phyloP scores from a whole-genome alignment of 2,329 filamentous ascomycete species.

The Dactylellina drechsleri region DNA sequence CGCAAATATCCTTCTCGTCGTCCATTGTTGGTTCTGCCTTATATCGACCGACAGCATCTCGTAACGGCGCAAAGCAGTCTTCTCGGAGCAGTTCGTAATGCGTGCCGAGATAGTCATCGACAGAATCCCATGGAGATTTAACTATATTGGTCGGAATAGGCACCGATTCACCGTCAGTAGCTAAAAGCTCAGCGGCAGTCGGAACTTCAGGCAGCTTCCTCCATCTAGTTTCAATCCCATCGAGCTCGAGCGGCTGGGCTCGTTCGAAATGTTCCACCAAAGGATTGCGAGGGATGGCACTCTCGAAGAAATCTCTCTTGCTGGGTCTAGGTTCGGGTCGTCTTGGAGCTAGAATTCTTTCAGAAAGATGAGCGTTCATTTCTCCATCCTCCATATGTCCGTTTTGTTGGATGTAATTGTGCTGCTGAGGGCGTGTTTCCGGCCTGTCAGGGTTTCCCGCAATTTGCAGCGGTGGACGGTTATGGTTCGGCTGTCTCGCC shows the following conservation, averaged over 20 bases:
- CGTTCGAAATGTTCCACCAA: conserved; percentile 54
- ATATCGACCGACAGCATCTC: conserved; percentile 72
- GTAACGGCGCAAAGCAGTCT: conserved; percentile 75
- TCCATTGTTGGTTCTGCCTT: conserved; percentile 66
- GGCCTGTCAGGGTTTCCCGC: conserved; percentile 21
- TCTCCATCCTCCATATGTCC: conserved; percentile 14
- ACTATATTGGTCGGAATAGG: conserved; percentile 68
- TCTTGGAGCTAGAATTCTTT: conserved; percentile 34
- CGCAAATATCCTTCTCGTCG: conserved; percentile 70
- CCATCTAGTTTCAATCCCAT: conserved; percentile 58
- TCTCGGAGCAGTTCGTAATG: conserved; percentile 82
- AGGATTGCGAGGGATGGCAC: conserved; percentile 25
- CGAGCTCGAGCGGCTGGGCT: conserved; percentile 39
- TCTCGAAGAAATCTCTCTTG: conserved; percentile 3
- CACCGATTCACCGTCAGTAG: conserved; percentile 56
- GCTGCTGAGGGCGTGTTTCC: not conserved
- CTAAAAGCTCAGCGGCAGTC: conserved; percentile 66
- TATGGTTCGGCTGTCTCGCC: not conserved
- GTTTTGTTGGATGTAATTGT: not conserved
- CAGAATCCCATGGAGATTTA: conserved; percentile 69
- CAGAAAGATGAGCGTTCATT: conserved; percentile 52
- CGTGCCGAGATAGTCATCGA: conserved; percentile 73
- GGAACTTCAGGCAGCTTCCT: conserved; percentile 68
- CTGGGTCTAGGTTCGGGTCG: conserved; percentile 28
- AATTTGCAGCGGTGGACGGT: conserved; percentile 22